These are phyloP conservation scores for Zasmidium citrigriseum DNA, from an alignment of 2,329 filamentous ascomycete species.

Conservation along the genomic window DNA sequence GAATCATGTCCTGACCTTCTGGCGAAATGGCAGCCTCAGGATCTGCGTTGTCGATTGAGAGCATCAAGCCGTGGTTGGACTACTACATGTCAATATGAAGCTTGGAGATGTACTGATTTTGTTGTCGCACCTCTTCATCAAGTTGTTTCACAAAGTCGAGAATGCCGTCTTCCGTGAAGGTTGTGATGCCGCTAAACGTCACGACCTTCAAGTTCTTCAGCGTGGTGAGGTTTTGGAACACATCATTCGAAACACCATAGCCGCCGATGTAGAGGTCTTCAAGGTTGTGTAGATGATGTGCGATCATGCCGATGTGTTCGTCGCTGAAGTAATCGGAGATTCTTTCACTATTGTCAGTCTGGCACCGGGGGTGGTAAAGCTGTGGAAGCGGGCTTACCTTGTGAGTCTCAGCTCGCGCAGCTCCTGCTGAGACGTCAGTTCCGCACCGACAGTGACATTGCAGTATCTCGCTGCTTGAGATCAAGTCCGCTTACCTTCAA, in stretches of 20 bases:
- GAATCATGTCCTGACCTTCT: slow-evolving; percentile 41
- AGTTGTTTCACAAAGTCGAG: slow-evolving; percentile 46
- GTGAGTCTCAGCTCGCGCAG: slow-evolving; percentile 57
- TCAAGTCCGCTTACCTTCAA: slow-evolving; percentile 40
- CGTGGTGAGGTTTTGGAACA: slow-evolving; percentile 47
- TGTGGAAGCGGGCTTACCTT: not conserved
- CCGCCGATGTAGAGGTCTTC: slow-evolving; percentile 61
- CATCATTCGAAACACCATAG: slow-evolving; percentile 53
- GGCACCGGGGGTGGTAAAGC: too few species aligned
- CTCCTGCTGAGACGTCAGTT: slow-evolving; percentile 25
- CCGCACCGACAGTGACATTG: not conserved
- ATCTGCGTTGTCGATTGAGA: slow-evolving; percentile 49
- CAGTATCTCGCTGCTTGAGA: not conserved
- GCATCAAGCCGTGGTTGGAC: slow-evolving; percentile 44
- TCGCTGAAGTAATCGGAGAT: slow-evolving; percentile 54
- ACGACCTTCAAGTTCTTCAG: slow-evolving; percentile 55
- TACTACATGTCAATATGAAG: too few species aligned
- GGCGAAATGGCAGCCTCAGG: slow-evolving; percentile 42
- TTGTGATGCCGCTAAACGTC: slow-evolving; percentile 56
- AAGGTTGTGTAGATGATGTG: slow-evolving; percentile 48
- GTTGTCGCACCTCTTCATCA: slow-evolving; percentile 24
- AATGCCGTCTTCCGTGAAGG: slow-evolving; percentile 56
- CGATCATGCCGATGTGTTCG: slow-evolving; percentile 52
- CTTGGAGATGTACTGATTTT: too few species aligned
- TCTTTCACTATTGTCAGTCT: not conserved